Percentiles rank a stretch among this genome's conserved stretches.
These are phyloP conservation scores for Protea cynaroides DNA, from an alignment of 164 flowering plant species.

Conservation along the genomic window DNA sequence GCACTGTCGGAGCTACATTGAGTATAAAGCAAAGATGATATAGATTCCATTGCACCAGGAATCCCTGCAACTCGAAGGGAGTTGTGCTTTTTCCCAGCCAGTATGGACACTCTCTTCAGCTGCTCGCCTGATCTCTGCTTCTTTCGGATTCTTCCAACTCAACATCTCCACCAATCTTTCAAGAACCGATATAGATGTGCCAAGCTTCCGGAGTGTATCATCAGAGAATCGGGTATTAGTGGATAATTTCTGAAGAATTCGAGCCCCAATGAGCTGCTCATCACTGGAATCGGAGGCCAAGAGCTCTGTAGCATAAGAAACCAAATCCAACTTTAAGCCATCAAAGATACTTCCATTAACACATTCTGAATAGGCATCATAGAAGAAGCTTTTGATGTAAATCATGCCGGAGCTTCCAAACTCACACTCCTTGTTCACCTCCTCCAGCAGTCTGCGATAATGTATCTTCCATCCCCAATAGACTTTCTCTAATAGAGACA, in stretches of 20 bases:
- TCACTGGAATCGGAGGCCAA: conserved; percentile 63
- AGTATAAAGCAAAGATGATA: conserved; percentile 73
- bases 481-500: conserved; percentile 75
- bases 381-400: conserved; percentile 71
- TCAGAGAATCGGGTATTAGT: conserved; percentile 40
- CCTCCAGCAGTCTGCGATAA: conserved; percentile 47
- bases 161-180: conserved; percentile 87
- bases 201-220: conserved; percentile 81
- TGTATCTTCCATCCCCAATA: conserved; percentile 85
- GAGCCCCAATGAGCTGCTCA: conserved; percentile 79
- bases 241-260: conserved; percentile 48
- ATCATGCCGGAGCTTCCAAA: conserved; percentile 33
- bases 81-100: conserved; percentile 81
- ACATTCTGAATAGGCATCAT: conserved; percentile 81
- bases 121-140: conserved; percentile 73
- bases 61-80: conserved; percentile 81
- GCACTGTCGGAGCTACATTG: conserved; percentile 27
- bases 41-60: conserved; percentile 91
- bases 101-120: conserved; percentile 78
- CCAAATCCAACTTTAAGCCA: conserved; percentile 90
- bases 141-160: conserved; percentile 79
- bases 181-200: conserved; percentile 51
- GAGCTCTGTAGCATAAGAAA: conserved; percentile 72
- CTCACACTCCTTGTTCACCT: conserved; percentile 3
- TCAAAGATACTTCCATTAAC: conserved; percentile 92